Conservation (phyloP, 805 yeast genomes). For the Komagataella kurtzmanii region DNA sequence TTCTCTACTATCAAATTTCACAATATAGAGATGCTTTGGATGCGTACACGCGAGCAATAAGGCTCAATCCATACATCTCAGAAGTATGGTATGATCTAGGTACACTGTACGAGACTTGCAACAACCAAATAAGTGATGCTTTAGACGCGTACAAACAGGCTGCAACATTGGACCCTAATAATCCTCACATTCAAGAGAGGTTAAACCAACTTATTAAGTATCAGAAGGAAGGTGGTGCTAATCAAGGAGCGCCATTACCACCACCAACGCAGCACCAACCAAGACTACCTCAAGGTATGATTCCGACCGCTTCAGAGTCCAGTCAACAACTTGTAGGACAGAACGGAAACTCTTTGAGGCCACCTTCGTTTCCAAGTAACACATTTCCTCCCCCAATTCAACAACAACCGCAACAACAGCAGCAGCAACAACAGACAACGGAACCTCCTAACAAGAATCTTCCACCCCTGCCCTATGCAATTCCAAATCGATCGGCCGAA, state of each 20-base stretch:
- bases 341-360: not conserved
- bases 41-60: conserved; percentile 93
- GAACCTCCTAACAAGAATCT: conserved; percentile 2
- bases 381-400: conserved; percentile 2
- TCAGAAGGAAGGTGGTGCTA: conserved; percentile 55
- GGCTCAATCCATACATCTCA: conserved; percentile 88
- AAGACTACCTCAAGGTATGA: conserved; percentile 48
- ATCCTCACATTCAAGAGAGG: conserved; percentile 88
- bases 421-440: conserved; percentile 4
- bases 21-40: conserved; percentile 95
- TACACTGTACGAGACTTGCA: conserved; percentile 92
- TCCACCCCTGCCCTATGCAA: conserved; percentile 1
- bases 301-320: conserved; percentile 28
- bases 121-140: conserved; percentile 90
- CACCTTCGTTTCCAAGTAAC: not conserved
- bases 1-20: conserved; percentile 86
- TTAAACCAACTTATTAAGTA: conserved; percentile 71
- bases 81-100: conserved; percentile 99
- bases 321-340: conserved; percentile 15
- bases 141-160: conserved; percentile 96
- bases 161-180: conserved; percentile 86
- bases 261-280: conserved; percentile 59
- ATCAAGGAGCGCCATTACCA: conserved; percentile 32
- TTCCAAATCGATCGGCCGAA: not conserved
- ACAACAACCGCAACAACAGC: conserved; percentile 3